Evolutionary conservation across 371 early-diverging fungal species (phyloP), one percentile per base, ranked within the genome.

Genomic region (Mortierella sp.): DNA sequence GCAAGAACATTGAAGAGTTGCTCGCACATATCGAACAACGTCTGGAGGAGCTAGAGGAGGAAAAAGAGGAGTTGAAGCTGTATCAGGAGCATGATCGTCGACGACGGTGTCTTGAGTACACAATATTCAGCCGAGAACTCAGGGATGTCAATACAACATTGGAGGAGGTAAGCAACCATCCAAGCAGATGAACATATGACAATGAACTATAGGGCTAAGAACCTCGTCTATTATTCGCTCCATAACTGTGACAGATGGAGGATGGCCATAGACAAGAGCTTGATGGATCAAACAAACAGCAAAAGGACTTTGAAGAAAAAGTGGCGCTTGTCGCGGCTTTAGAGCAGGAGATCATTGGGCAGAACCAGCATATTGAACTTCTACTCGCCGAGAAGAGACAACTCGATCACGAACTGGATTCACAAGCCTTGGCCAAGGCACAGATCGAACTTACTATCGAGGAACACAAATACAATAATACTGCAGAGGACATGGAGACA

Each of bases 11-110:
- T 57, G 86, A 91, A 16, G 95, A 95, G 63, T 88, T 97, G 21
- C 69, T 99, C 40, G 82, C 85, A 0, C 92, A 91, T 61, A 96
- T 99, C 54, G 88, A 98, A 43, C 95, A 96, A 58, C 87, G 98
- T 43, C 79, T 98, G 49, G 79, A 77, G 16, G 96, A 96, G 74
- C 86, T 98, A 21, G 96, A 99, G 66, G 87, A 91, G 24, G 99
- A 98, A 78, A 97, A 97, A 65, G 90, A 92, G 27, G 97, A 98
- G 72, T 76, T 99, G 45, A 87, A 90, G 52, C 82, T 94, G 67
- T 98, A 87, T 74, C 94, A 96, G 57, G 86, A 91, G 3, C 78
- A 91, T 56, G 98, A 99, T 67, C 85, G 89, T 39, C 93, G 96
- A 55, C 87, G 96, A 29, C 83, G 96, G 24, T 89, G 92, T 39